Evolutionary conservation across 2,329 filamentous ascomycete species (phyloP).

Genomic region (Calonectria crousiana): DNA sequence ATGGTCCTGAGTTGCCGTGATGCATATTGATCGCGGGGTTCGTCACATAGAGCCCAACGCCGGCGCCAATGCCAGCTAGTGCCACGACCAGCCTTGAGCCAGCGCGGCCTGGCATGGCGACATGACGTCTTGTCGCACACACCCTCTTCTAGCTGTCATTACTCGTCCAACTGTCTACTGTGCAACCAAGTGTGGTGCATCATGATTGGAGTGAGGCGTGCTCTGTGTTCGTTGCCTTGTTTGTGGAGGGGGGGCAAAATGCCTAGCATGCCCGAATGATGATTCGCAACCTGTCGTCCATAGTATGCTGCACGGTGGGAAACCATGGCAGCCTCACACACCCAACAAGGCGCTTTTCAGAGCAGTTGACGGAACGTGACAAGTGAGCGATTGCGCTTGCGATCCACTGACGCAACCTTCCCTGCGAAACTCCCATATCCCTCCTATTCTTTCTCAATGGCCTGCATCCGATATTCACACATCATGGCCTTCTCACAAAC

Average conservation of each 20-base stretch:
- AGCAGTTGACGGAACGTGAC: conserved; percentile 15
- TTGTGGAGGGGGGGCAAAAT: background rate
- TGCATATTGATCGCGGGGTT: conserved; percentile 7
- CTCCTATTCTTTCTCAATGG: background rate
- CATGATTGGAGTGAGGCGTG: background rate
- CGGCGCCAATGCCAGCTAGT: background rate
- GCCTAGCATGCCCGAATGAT: background rate
- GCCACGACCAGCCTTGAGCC: conserved; percentile 2
- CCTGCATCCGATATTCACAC: background rate
- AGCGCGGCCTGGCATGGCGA: background rate
- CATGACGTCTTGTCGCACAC: conserved; percentile 16
- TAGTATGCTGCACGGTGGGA: background rate
- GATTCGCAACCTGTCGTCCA: background rate
- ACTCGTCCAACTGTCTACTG: background rate
- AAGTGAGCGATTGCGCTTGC: background rate
- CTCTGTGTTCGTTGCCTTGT: conserved; percentile 22
- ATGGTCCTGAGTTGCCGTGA: background rate
- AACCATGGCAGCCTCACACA: background rate
- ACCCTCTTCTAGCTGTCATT: background rate
- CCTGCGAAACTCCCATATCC: conserved; percentile 15
- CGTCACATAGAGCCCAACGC: background rate
- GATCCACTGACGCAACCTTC: conserved; percentile 22
- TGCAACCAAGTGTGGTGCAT: background rate
- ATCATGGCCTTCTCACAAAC: background rate
- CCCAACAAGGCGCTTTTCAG: background rate